A percentile compares a stretch with the other conserved stretches of the same genome.
These are phyloP conservation scores for Barnettozyma hawaiiensis DNA, from an alignment of 1,139 yeast species.

Conservation along the genomic window DNA sequence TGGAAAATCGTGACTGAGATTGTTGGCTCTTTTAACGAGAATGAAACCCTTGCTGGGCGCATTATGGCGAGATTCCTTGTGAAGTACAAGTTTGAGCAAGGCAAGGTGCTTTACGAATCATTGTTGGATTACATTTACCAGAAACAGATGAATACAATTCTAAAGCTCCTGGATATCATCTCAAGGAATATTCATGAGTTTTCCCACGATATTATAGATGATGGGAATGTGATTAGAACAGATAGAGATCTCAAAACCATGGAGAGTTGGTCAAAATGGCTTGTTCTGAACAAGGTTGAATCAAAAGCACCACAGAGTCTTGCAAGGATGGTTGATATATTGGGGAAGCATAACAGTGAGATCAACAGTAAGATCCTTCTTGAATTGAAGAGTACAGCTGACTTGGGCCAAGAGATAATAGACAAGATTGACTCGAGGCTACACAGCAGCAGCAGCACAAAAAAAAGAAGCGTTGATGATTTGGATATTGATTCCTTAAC, in stretches of 20 bases:
- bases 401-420: not conserved
- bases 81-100: slow-evolving; percentile 19
- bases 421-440: slow-evolving; percentile 1
- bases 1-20: slow-evolving; percentile 35
- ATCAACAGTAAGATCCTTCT: not conserved
- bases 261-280: slow-evolving; percentile 16
- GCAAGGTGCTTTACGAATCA: slow-evolving; percentile 28
- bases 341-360: not conserved
- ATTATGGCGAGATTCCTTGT: slow-evolving; percentile 2
- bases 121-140: slow-evolving; percentile 22
- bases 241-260: slow-evolving; percentile 9
- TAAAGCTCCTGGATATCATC: slow-evolving; percentile 23
- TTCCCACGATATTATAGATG: not conserved
- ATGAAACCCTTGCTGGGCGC: not conserved
- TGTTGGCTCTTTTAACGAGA: slow-evolving; percentile 5
- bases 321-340: not conserved
- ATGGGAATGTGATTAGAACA: not conserved
- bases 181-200: slow-evolving; percentile 12
- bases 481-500: slow-evolving; percentile 19
- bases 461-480: slow-evolving; percentile 10
- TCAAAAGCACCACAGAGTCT: not conserved
- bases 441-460: slow-evolving; percentile 2
- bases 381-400: not conserved
- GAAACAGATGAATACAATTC: slow-evolving; percentile 7
- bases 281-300: slow-evolving; percentile 9